These are phyloP conservation scores for Dalechampia spathulata DNA, from an alignment of 441 rosid genomes.

Conservation along the genomic window DNA sequence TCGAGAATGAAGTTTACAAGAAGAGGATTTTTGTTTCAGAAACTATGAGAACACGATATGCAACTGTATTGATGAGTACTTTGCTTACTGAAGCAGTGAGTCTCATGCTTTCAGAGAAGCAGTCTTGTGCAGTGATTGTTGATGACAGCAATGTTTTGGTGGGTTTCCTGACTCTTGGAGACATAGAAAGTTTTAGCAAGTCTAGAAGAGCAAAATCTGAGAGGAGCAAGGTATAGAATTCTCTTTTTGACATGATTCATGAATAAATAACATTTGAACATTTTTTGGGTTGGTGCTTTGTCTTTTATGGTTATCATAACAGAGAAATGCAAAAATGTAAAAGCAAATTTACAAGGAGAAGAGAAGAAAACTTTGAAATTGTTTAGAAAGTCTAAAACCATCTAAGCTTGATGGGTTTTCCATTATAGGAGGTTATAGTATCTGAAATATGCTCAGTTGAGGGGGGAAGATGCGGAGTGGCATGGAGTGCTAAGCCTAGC, in stretches of 20 bases:
- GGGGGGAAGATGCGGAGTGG: slow-evolving; percentile 42
- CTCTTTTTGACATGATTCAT: not conserved
- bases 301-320: not conserved
- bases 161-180: slow-evolving; percentile 63
- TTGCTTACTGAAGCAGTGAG: slow-evolving; percentile 63
- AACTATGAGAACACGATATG: slow-evolving; percentile 87
- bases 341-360: not conserved
- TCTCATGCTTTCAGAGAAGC: slow-evolving; percentile 86
- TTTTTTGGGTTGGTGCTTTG: not conserved
- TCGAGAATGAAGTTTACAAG: slow-evolving; percentile 32
- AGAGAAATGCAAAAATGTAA: not conserved
- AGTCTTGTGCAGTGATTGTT: slow-evolving; percentile 73
- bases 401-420: no score
- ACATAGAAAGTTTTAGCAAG: slow-evolving; percentile 59
- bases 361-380: not conserved
- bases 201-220: slow-evolving; percentile 28
- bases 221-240: slow-evolving; percentile 44
- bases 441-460: slow-evolving; percentile 49
- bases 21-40: slow-evolving; percentile 58
- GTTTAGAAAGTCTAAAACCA: no score
- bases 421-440: slow-evolving; percentile 53
- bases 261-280: not conserved
- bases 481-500: slow-evolving; percentile 63
- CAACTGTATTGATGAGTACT: slow-evolving; percentile 57
- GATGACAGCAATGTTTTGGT: slow-evolving; percentile 51